phyloP scores from a whole-genome alignment of 306 rosid species.

The Cyamopsis tetragonoloba region DNA sequence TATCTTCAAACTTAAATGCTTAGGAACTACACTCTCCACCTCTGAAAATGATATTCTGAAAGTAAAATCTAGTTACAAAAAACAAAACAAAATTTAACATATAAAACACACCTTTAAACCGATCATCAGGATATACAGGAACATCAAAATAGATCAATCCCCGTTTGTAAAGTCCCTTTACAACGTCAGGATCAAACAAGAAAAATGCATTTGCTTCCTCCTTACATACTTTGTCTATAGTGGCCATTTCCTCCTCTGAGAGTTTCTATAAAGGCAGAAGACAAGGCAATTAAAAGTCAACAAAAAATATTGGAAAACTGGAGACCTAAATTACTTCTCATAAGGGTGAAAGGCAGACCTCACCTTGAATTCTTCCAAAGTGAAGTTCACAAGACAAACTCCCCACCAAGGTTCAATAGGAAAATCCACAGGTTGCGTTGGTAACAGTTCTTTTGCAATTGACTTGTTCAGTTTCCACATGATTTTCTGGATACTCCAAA shows the following conservation, averaged over 20 bases:
- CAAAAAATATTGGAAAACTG: slow-evolving; percentile 15
- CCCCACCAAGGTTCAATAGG: slow-evolving; percentile 99
- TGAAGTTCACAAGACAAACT: slow-evolving; percentile 93
- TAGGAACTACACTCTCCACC: background rate
- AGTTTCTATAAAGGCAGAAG: slow-evolving; percentile 60
- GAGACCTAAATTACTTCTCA: slow-evolving; percentile 12
- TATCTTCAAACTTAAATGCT: background rate
- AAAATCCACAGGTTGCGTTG: slow-evolving; percentile 88
- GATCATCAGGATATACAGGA: slow-evolving; percentile 90
- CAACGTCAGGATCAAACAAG: slow-evolving; percentile 71
- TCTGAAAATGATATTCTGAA: background rate
- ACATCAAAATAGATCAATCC: slow-evolving; percentile 93
- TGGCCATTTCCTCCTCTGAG: slow-evolving; percentile 90
- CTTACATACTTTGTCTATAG: slow-evolving; percentile 93
- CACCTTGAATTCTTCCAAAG: slow-evolving; percentile 99
- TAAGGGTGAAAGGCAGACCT: slow-evolving; percentile 26
- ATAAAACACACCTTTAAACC: slow-evolving; percentile 70
- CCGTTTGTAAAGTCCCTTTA: slow-evolving; percentile 72
- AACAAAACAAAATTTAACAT: background rate
- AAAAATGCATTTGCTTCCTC: slow-evolving; percentile 90
- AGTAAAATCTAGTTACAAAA: background rate
- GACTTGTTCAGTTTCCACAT: slow-evolving; percentile 99
- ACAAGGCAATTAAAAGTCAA: slow-evolving; percentile 18
- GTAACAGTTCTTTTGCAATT: slow-evolving; percentile 92
- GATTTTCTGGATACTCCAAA: slow-evolving; percentile 85